Evolutionary conservation across 352 stramenopile species (phyloP).

Genomic region (Phytophthora sp.): DNA sequence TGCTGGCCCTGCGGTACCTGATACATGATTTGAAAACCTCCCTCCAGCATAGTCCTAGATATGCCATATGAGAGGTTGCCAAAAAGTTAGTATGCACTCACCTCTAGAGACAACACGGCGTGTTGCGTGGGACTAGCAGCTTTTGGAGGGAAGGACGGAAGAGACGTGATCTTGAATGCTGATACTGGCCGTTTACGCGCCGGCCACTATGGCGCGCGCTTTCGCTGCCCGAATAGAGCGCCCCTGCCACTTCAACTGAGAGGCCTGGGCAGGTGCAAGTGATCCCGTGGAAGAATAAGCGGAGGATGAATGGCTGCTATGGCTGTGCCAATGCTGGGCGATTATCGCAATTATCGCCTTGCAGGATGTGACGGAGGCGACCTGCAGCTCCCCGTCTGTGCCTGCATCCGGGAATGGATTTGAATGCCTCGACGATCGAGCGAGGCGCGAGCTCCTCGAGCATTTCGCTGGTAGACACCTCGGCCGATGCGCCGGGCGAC

Average conservation of each 20-base stretch:
- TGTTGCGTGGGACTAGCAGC: no score
- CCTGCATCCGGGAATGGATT: constrained; percentile 27
- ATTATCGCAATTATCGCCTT: no score
- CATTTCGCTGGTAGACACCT: constrained; percentile 22
- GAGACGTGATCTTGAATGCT: no score
- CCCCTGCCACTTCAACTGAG: constrained; percentile 3
- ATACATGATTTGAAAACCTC: constrained; percentile 1
- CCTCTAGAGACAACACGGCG: no score
- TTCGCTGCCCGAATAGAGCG: no score
- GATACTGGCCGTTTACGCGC: no score
- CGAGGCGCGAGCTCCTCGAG: background rate
- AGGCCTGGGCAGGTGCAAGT: constrained; percentile 5
- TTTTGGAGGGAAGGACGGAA: no score
- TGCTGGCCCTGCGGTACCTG: background rate
- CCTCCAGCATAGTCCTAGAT: constrained; percentile 1
- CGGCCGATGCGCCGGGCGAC: constrained; percentile 1
- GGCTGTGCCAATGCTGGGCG: no score
- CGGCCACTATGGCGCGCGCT: no score
- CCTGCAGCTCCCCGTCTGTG: background rate
- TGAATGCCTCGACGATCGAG: constrained; percentile 22
- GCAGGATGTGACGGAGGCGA: constrained; percentile 14
- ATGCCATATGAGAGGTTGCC: background rate
- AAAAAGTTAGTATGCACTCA: background rate
- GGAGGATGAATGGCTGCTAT: constrained; percentile 9
- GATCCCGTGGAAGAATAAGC: constrained; percentile 21